Base-by-base conservation (phyloP, 1,284 basidiomycete species). In the Macrocystidia cucumis region DNA sequence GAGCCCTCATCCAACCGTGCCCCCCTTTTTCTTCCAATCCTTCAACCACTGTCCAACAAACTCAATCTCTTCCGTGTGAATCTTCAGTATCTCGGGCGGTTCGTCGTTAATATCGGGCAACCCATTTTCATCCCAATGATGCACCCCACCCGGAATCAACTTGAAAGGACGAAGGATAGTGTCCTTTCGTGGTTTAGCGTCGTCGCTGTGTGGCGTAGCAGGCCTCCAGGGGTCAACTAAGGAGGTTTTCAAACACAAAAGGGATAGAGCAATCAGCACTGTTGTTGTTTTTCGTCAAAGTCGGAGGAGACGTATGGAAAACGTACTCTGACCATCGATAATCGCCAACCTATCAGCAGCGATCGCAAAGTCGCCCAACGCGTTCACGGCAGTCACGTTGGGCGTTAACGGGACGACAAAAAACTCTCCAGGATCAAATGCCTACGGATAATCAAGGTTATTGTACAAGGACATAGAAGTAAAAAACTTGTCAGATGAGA, bases 121-220 rank as follows among this genome's bases (percentile, higher is more conserved):
- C 1, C 91, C 91, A 50, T 86, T 84, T 61, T 92, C 88, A 48
- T 95, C 91, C 49, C 81, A 95, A 51, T 95, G 91, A 54, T 96
- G 91, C 2, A 93, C 87, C 12, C 72, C 90, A 40, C 87, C 69
- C n/a, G 79, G 79, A 41, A 98, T 97, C 33, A 95, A 49, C 56
- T 92, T 91, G 62, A 92, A 90, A 0, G 93, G 93, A 33, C 73
- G 67, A 12, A 75, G 47, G 9, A 81, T 56, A 0, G 88, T 89
- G 56, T 91, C 88, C 27, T 69, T 54, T 21, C 92, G 67, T 29
- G 72, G 63, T 4, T 65, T 59, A 0, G 91, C 91, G 34, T 86
- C 74, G 34, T 82, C 74, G 43, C 83, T 86, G 52, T 93, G 89
- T 0, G 91, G 89, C 1, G 92, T 85, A 42, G 79, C 81, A 0